These are phyloP conservation scores for Petrea volubilis DNA, from an alignment of 257 asterid genomes.

Conservation along the genomic window DNA sequence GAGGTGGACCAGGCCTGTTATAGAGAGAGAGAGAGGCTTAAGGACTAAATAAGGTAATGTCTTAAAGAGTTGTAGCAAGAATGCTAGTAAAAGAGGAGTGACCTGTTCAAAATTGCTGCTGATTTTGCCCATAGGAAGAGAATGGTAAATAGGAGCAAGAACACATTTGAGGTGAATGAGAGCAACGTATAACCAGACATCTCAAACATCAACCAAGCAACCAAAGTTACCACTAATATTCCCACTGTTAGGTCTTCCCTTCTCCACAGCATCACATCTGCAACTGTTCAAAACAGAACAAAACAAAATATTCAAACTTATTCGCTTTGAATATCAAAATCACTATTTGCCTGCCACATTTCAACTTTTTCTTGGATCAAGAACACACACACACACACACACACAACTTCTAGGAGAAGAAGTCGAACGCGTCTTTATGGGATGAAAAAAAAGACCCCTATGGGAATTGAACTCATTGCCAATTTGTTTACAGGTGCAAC, in stretches of 20 bases:
- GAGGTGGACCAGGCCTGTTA: slow-evolving; percentile 80
- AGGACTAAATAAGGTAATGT: not conserved
- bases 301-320: slow-evolving; percentile 4
- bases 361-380: slow-evolving; percentile 15
- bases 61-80: not conserved
- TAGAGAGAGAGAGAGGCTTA: too few species aligned
- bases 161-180: slow-evolving; percentile 65
- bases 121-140: slow-evolving; percentile 91
- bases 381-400: too few species aligned
- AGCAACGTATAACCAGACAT: slow-evolving; percentile 70
- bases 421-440: too few species aligned
- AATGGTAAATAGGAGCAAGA: slow-evolving; percentile 74
- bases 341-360: not conserved
- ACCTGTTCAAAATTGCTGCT: slow-evolving; percentile 86
- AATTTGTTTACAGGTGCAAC: too few species aligned
- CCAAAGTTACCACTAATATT: slow-evolving; percentile 51
- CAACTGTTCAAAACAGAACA: slow-evolving; percentile 48
- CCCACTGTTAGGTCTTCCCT: slow-evolving; percentile 48
- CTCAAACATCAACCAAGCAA: slow-evolving; percentile 87
- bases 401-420: too few species aligned
- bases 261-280: slow-evolving; percentile 89
- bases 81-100: not conserved
- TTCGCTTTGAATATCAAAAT: slow-evolving; percentile 9
- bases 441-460: too few species aligned
- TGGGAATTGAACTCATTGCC: too few species aligned